Percentiles rank a stretch among this genome's conserved stretches.
phyloP scores from a whole-genome alignment of 2,329 filamentous ascomycete genomes.

The Pseudogymnoascus sp. region DNA sequence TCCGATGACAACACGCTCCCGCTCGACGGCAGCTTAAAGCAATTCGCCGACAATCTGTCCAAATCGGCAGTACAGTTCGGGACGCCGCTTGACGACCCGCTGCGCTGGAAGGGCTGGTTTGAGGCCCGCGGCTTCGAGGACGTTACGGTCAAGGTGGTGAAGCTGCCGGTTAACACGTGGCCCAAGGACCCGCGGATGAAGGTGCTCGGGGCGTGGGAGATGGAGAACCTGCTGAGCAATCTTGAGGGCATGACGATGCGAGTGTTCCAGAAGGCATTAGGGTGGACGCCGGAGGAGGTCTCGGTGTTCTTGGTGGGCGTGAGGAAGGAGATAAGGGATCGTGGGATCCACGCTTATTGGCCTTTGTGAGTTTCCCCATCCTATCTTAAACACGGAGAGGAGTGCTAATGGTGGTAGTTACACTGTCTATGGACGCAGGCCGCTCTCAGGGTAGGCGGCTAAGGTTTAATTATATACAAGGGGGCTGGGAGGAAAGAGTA shows the following conservation, averaged over 20 bases:
- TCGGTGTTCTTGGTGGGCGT: conserved; percentile 31
- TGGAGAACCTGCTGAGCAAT: conserved; percentile 18
- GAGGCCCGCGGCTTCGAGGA: conserved; percentile 45
- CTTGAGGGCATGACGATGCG: conserved; percentile 23
- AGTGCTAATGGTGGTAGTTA: background rate
- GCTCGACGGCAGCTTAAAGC: background rate
- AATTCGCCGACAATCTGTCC: conserved; percentile 3
- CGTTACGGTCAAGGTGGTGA: conserved; percentile 38
- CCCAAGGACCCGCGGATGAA: conserved; percentile 42
- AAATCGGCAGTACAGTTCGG: background rate
- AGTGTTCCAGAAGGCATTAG: conserved; percentile 32
- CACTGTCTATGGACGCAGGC: background rate
- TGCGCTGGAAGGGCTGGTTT: conserved; percentile 28
- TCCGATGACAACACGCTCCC: conserved; percentile 14
- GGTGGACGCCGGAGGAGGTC: conserved; percentile 31
- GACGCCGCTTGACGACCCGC: conserved; percentile 10
- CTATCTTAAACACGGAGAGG: background rate
- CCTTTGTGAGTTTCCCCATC: conserved; percentile 11
- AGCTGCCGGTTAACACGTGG: conserved; percentile 44
- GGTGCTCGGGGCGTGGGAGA: conserved; percentile 34
- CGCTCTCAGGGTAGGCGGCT: background rate
- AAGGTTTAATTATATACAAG: background rate
- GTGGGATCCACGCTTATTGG: conserved; percentile 25
- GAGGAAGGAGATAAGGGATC: conserved; percentile 30
- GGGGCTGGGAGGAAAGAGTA: background rate